Evolutionary conservation across 1,284 basidiomycete genomes (phyloP).

Genomic region (Malassezia obtusa): DNA sequence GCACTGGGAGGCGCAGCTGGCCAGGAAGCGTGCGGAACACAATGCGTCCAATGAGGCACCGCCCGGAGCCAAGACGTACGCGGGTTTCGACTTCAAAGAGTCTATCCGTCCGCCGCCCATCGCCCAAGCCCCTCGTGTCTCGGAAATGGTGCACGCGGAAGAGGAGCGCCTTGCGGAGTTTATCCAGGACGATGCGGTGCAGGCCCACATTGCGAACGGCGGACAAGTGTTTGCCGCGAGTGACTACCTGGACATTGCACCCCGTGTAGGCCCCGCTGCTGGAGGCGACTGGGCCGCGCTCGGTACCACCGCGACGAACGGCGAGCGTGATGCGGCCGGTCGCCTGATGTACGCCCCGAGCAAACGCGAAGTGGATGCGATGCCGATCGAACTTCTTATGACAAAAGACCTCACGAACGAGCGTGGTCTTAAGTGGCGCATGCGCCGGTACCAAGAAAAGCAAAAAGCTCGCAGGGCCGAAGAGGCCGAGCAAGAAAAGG

Average conservation of each 20-base stretch:
- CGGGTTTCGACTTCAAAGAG: slow-evolving; percentile 21
- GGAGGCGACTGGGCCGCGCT: slow-evolving; percentile 33
- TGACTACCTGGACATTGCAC: slow-evolving; percentile 42
- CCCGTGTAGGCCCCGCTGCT: slow-evolving; percentile 33
- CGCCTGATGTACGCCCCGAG: slow-evolving; percentile 19
- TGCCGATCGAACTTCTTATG: slow-evolving; percentile 47
- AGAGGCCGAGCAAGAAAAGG: slow-evolving; percentile 14
- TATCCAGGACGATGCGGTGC: slow-evolving; percentile 21
- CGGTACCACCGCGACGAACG: slow-evolving; percentile 1
- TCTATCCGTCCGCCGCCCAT: slow-evolving; percentile 32
- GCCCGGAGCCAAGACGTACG: slow-evolving; percentile 22
- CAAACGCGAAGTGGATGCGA: slow-evolving; percentile 30
- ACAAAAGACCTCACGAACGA: slow-evolving; percentile 36
- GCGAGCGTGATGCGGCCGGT: slow-evolving; percentile 11
- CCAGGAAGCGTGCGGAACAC: slow-evolving; percentile 8
- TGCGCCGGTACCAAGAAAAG: slow-evolving; percentile 31
- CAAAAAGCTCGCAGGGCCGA: slow-evolving; percentile 18
- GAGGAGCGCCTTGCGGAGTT: slow-evolving; percentile 24
- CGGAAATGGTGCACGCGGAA: slow-evolving; percentile 26
- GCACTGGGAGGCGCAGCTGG: slow-evolving; percentile 18
- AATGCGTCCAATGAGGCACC: slow-evolving; percentile 15
- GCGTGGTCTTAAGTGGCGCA: slow-evolving; percentile 38
- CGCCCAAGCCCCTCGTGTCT: slow-evolving; percentile 35
- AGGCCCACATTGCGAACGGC: slow-evolving; percentile 26
- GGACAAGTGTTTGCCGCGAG: slow-evolving; percentile 35